Percentiles rank a stretch among this genome's conserved stretches.
These are phyloP conservation scores for Hypoxylon sp. DNA, from an alignment of 2,329 filamentous ascomycete genomes.

Conservation along the genomic window DNA sequence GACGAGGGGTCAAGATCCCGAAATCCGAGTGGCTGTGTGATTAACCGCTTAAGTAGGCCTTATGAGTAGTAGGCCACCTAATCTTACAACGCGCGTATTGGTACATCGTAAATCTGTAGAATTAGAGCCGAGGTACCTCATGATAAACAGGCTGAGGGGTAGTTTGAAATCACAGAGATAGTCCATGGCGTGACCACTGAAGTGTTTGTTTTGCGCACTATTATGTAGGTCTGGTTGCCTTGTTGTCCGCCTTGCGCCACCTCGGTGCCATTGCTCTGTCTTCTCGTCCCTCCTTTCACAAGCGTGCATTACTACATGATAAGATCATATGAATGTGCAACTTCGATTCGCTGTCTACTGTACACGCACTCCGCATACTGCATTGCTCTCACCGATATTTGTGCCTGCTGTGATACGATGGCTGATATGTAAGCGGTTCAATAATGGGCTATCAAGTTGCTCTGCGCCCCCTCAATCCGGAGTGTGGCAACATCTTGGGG, in stretches of 20 bases:
- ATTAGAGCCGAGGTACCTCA: not conserved
- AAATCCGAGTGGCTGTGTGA: not conserved
- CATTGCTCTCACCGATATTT: constrained; percentile 1
- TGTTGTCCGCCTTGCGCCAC: constrained; percentile 8
- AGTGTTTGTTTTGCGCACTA: not conserved
- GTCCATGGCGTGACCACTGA: not conserved
- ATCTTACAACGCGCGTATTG: not conserved
- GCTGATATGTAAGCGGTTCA: not conserved
- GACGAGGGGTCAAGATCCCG: not conserved
- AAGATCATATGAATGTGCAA: not conserved
- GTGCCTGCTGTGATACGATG: not conserved
- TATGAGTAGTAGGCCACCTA: not conserved
- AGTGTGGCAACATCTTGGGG: not conserved
- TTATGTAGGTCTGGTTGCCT: not conserved
- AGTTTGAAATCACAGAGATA: not conserved
- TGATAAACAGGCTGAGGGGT: not conserved
- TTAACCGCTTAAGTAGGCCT: not conserved
- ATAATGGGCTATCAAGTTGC: not conserved
- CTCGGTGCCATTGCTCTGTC: not conserved
- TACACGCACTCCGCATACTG: not conserved
- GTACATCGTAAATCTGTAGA: not conserved
- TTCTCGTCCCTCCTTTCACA: not conserved
- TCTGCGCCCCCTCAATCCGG: not conserved
- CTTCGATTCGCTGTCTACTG: not conserved
- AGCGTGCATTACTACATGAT: not conserved